phyloP scores from a whole-genome alignment of 2,329 filamentous ascomycete genomes.

The Eurotiales sp. region DNA sequence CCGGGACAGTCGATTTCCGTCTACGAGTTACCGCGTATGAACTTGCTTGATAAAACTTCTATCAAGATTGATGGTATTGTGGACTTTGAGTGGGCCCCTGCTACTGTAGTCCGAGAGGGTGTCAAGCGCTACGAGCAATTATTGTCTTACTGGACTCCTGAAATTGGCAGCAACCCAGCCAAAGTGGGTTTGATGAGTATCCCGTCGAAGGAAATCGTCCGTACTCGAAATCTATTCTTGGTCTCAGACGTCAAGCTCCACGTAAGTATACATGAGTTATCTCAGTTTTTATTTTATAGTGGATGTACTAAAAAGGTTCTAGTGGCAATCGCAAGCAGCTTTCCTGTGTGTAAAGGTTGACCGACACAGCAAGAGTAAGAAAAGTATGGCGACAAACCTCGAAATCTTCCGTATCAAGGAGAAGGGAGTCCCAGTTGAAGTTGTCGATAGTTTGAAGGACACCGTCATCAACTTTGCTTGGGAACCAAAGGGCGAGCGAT shows the following conservation, averaged over 20 bases:
- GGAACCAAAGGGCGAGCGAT: slow-evolving; percentile 97
- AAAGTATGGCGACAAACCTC: slow-evolving; percentile 91
- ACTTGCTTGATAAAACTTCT: slow-evolving; percentile 80
- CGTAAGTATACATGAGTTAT: slow-evolving; percentile 21
- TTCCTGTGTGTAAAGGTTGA: slow-evolving; percentile 99
- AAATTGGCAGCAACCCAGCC: slow-evolving; percentile 95
- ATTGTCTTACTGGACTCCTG: slow-evolving; percentile 97
- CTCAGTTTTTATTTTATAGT: no score
- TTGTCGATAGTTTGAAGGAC: slow-evolving; percentile 96
- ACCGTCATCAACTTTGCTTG: slow-evolving; percentile 99
- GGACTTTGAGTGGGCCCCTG: slow-evolving; percentile 97
- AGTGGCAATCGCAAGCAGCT: slow-evolving; percentile 87
- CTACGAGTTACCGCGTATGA: slow-evolving; percentile 87
- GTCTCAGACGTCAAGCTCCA: slow-evolving; percentile 96
- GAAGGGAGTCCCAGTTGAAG: slow-evolving; percentile 97
- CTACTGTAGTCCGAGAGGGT: slow-evolving; percentile 74
- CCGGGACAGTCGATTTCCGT: slow-evolving; percentile 86
- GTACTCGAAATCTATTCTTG: slow-evolving; percentile 95
- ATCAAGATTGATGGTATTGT: slow-evolving; percentile 96
- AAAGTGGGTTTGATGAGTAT: slow-evolving; percentile 96
- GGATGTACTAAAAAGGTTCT: no score
- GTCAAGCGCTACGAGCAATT: slow-evolving; percentile 93
- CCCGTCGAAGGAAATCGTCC: slow-evolving; percentile 88
- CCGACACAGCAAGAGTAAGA: slow-evolving; percentile 98
- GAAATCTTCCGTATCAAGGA: slow-evolving; percentile 97